These are phyloP conservation scores for Oryza officinalis DNA, from an alignment of 176 grass and related monocot species.

Conservation along the genomic window DNA sequence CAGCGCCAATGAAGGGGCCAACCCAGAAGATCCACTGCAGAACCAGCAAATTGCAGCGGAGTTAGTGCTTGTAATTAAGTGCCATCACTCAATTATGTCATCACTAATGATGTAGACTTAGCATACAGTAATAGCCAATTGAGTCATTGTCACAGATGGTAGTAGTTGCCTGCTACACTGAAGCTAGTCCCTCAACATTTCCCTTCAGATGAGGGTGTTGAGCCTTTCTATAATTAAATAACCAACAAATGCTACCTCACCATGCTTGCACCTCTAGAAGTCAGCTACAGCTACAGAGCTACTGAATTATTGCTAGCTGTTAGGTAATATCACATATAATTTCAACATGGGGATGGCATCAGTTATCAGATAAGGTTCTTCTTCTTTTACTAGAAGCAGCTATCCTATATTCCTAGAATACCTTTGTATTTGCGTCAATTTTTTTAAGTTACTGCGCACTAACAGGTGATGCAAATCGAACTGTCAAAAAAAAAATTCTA, in stretches of 20 bases:
- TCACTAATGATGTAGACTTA: slow-evolving; percentile 14
- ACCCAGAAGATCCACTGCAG: slow-evolving; percentile 92
- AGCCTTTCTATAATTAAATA: slow-evolving; percentile 26
- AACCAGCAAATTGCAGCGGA: neutral
- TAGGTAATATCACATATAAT: neutral
- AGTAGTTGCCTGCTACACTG: slow-evolving; percentile 21
- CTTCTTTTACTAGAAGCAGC: neutral
- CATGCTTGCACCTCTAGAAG: neutral
- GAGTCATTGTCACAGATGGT: slow-evolving; percentile 24
- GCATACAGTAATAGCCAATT: neutral
- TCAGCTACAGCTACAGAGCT: neutral
- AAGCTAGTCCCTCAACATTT: slow-evolving; percentile 20
- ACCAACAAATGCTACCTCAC: slow-evolving; percentile 18
- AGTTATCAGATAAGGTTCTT: neutral
- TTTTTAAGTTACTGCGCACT: neutral
- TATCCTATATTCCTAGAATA: neutral
- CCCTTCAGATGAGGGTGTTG: slow-evolving; percentile 21
- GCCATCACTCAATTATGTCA: neutral
- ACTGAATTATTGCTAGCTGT: neutral
- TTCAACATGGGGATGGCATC: neutral
- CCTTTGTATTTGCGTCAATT: neutral
- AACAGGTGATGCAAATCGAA: neutral
- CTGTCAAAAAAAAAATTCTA: neutral
- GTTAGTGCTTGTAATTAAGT: neutral
- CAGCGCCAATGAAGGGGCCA: slow-evolving; percentile 77